Evolutionary conservation across 345 rosid species (phyloP), one percentile per base, ranked within the genome.

Genomic region (Erodium maritimum): DNA sequence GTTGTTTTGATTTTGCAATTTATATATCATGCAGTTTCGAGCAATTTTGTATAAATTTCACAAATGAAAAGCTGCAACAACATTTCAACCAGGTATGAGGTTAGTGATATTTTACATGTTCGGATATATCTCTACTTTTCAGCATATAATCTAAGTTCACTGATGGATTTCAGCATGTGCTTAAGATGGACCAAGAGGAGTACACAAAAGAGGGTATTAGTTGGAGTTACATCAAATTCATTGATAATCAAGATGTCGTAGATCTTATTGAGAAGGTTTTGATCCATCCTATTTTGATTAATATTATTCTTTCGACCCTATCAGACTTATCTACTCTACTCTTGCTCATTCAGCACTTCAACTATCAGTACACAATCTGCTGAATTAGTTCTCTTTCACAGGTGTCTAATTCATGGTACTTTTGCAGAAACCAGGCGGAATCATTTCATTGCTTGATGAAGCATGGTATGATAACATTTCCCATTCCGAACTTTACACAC

Each of bases 41-140:
- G 68, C 95, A 91, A 71, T 82, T 91, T 18, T 91, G 98, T 72
- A 91, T 91, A 50, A 91, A 91, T 69, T 84, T 69, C 73, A 88
- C 98, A 19, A 91, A 91, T 59, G 96, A 91, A 67, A 91, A 86
- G 82, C 72, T 91, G 71, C 98, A 91, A 65, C 98, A 91, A 60
- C 96, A 91, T 84, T 91, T 91, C 87, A 91, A 88, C 82, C 95
- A 88, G 95, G 98, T 88, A 88, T 58, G 78, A 78, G 76, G 81
- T 78, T 71, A 77, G 75, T 73, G 67, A 59, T 70, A 67, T 71
- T 70, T 72, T 55, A 68, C 57, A 57, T 45, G 52, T 66, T 55
- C 48, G 29, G 37, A 64, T 59, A 63, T 59, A 51, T 58, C 58
- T 69, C 24, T 46, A 16, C 25, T 51, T 61, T 67, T 17, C 65